Conservation (phyloP, 148 eudicot species). For the Gaultheria prostrata region DNA sequence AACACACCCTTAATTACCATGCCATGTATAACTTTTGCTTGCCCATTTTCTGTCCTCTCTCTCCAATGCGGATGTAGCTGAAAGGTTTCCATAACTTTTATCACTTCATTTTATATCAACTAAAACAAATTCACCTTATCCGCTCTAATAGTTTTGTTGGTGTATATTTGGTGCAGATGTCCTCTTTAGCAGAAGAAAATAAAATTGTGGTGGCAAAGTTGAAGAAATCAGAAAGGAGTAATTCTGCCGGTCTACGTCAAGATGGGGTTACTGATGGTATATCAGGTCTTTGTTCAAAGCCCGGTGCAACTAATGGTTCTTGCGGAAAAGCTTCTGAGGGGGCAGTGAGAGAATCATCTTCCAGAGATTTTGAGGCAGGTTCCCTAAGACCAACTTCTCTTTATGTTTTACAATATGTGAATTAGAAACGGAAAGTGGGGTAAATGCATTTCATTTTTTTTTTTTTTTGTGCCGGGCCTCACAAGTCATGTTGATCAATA, state of each 20-base stretch:
- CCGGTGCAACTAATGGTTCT: conserved; percentile 17
- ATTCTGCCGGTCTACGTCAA: conserved; percentile 18
- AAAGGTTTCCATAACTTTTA: background rate
- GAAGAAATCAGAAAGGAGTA: conserved; percentile 30
- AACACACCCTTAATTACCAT: background rate
- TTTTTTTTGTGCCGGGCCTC: background rate
- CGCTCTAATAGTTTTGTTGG: background rate
- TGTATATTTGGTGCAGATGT: conserved; percentile 44
- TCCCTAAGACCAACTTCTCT: background rate
- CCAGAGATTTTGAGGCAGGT: conserved; percentile 49
- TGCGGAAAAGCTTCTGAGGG: conserved; percentile 21
- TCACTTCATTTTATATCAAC: background rate
- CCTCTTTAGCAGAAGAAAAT: conserved; percentile 59
- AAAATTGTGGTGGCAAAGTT: conserved; percentile 55
- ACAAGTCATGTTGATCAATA: background rate
- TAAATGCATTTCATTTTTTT: background rate
- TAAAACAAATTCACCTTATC: background rate
- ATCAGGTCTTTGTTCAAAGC: conserved; percentile 17
- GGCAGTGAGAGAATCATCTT: conserved; percentile 26
- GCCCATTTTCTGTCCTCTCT: background rate
- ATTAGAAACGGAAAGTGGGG: background rate
- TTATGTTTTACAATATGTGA: background rate
- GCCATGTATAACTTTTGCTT: background rate
- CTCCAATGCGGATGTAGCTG: background rate
- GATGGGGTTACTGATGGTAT: conserved; percentile 22